Evolutionary conservation across 23 red algal species (phyloP), one percentile per base, ranked within the genome.

Genomic region (Gracilaria domingensis): DNA sequence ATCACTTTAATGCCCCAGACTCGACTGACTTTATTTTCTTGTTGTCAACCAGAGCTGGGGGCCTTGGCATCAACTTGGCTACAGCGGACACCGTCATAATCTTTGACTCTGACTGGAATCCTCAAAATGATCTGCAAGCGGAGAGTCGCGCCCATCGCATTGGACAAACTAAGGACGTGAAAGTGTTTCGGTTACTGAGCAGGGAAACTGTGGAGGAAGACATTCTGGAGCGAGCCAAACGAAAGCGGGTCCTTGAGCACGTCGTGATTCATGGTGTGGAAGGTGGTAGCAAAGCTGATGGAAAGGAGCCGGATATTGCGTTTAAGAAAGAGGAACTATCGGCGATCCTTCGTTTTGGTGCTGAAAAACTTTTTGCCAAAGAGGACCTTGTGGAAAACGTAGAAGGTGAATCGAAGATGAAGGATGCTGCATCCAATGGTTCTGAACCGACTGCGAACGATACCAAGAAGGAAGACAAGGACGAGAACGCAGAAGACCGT

Each of bases 31-130:
- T 92, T 66, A 91, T 94, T 8, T 98, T 98, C 61, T 74, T 98
- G 21, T 82, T 98, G 32, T 95, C 92, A 47, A 98, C 96, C 48
- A 82, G 96, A 29, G 96, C 96, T 26, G 96, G 96, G 16, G 96
- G 96, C 0, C 69, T 98, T 6, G 96, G 96, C 23, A 98, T 98
- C 76, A 98, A 98, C 79, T 70, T 98, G 21, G 96, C 96, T 8
- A 98, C 96, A 26, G 96, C 96, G 24, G 96, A 98, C 57, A 98
- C 96, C 11, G 96, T 98, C 0, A 95, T 98, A 62, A 98, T 98
- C 47, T 98, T 98, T 81, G 96, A 98, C 72, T 92, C 87, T 28
- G 96, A 98, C 73, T 98, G 96, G 96, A 98, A 98, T 51, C 96
- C 96, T 54, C 96, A 98, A 70, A 98, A 98, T 35, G 96, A 98